Conservation (phyloP, 2,329 filamentous ascomycete genomes). For the Beauveria bassiana region DNA sequence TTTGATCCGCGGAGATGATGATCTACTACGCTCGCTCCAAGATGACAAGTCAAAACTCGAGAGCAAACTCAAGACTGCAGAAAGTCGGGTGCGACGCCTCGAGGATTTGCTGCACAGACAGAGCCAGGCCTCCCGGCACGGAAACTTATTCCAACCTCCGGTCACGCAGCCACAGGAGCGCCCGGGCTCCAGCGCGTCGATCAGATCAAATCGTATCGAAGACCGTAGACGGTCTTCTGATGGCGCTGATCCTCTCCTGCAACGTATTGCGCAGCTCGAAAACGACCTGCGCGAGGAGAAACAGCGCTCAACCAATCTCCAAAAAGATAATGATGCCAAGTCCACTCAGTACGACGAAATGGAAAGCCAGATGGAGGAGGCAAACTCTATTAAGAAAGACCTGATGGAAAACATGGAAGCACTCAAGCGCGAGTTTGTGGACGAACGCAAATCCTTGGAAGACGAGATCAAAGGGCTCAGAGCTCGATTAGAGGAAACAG, state of each 20-base stretch:
- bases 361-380: constrained; percentile 70
- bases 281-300: constrained; percentile 68
- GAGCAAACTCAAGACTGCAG: constrained; percentile 69
- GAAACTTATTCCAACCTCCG: constrained; percentile 46
- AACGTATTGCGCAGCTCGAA: constrained; percentile 59
- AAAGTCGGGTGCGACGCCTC: constrained; percentile 81
- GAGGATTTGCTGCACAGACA: constrained; percentile 91
- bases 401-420: constrained; percentile 92
- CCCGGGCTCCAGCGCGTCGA: constrained; percentile 41
- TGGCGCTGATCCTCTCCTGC: constrained; percentile 37
- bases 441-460: constrained; percentile 77
- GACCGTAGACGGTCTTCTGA: constrained; percentile 40
- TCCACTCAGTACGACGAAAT: constrained; percentile 51
- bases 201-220: constrained; percentile 36
- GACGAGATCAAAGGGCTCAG: constrained; percentile 71
- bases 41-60: constrained; percentile 73
- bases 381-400: constrained; percentile 86
- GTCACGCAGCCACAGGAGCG: constrained; percentile 40
- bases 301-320: constrained; percentile 56
- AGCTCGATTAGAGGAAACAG: constrained; percentile 73
- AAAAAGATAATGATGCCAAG: constrained; percentile 59
- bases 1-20: constrained; percentile 79
- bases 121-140: constrained; percentile 48
- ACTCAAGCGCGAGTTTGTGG: constrained; percentile 78
- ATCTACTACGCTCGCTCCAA: constrained; percentile 67